Percentiles rank a stretch among this genome's conserved stretches.
phyloP scores from a whole-genome alignment of 202 grass and related monocot species.

The Setaria italica region DNA sequence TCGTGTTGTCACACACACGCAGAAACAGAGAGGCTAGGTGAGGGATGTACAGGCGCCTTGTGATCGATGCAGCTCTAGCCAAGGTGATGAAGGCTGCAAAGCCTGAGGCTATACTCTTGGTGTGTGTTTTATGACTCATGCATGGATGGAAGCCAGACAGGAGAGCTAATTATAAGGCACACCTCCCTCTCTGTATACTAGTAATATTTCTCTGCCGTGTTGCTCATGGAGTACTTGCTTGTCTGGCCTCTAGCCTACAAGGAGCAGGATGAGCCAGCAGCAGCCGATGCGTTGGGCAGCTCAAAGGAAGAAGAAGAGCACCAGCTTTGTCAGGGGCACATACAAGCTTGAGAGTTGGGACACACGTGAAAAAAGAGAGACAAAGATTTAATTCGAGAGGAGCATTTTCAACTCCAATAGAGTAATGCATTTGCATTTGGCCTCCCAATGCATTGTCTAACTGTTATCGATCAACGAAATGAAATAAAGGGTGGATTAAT shows the following conservation, averaged over 20 bases:
- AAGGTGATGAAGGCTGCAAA: slow-evolving; percentile 45
- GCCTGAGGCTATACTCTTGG: slow-evolving; percentile 16
- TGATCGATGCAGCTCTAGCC: slow-evolving; percentile 15
- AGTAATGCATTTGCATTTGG: neutral
- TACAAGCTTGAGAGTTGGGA: neutral
- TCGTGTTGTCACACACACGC: slow-evolving; percentile 12
- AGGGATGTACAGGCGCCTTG: neutral
- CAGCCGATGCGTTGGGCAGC: slow-evolving; percentile 32
- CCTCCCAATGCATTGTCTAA: neutral
- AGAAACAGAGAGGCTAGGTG: neutral
- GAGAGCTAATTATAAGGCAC: neutral
- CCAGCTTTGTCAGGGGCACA: slow-evolving; percentile 11
- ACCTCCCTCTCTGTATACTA: neutral
- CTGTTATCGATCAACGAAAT: neutral
- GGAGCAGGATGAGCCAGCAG: neutral
- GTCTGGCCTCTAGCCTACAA: slow-evolving; percentile 46
- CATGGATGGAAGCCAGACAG: neutral
- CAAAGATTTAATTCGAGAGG: neutral
- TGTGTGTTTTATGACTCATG: slow-evolving; percentile 29
- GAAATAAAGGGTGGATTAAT: neutral
- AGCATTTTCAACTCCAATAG: neutral
- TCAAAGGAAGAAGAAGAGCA: slow-evolving; percentile 1
- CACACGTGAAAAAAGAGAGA: neutral
- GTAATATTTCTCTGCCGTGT: neutral
- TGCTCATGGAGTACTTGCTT: slow-evolving; percentile 8